phyloP scores from a whole-genome alignment of 2,329 filamentous ascomycete species.

The Penicillium sp. region DNA sequence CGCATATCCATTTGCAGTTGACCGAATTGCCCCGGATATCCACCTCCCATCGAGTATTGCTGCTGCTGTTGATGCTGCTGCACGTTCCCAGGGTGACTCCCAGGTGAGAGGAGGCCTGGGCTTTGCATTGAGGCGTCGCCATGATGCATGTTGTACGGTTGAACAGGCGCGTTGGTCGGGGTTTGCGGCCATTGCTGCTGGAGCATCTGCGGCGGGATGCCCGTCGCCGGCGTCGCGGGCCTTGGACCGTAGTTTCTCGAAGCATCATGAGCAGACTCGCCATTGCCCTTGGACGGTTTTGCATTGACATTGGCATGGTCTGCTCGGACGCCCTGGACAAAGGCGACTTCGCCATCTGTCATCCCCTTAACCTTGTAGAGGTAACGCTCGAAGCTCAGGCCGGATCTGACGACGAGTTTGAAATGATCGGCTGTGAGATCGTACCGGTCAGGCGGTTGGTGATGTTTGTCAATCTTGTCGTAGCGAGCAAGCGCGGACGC shows the following conservation, averaged over 20 bases:
- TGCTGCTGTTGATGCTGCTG: neutral
- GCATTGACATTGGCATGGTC: neutral
- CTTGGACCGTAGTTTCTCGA: neutral
- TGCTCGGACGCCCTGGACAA: neutral
- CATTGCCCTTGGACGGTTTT: neutral
- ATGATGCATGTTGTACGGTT: neutral
- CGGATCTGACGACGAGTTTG: neutral
- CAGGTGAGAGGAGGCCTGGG: neutral
- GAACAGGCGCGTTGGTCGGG: neutral
- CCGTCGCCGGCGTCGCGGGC: neutral
- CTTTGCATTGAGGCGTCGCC: neutral
- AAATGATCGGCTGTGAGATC: neutral
- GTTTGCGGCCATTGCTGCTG: neutral
- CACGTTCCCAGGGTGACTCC: neutral
- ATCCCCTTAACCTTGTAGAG: neutral
- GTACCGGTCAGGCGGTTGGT: neutral
- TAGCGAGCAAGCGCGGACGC: constrained; percentile 36
- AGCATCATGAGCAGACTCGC: neutral
- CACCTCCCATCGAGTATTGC: too few species aligned
- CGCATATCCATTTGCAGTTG: too few species aligned
- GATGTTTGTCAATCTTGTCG: neutral
- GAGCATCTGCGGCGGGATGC: neutral
- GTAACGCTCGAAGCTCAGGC: neutral
- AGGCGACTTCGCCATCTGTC: neutral
- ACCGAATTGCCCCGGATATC: too few species aligned